Conservation (phyloP, 495 filamentous ascomycete genomes). For the Aspergillus carlsbadensis region DNA sequence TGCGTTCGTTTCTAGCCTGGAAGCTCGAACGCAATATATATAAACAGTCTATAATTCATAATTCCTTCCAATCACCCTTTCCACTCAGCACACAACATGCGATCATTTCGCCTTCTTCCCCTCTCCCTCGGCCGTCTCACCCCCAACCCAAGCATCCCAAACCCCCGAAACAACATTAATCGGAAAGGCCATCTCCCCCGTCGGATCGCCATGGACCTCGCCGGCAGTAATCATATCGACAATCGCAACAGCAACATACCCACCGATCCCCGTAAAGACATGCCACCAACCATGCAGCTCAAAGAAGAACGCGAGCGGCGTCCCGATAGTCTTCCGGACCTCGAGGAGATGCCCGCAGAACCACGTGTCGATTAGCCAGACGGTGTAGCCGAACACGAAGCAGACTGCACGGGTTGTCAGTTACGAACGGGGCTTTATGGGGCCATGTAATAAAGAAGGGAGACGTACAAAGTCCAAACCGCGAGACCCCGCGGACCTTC, state of each 20-base stretch:
- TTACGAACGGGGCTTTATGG: not conserved
- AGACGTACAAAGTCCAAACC: conserved; percentile 28
- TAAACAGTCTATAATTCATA: no score
- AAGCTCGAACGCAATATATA: no score
- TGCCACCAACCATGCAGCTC: conserved; percentile 40
- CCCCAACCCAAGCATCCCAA: not conserved
- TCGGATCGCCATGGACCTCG: conserved; percentile 23
- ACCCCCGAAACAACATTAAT: not conserved
- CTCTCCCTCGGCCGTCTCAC: not conserved
- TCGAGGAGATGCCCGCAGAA: conserved; percentile 19
- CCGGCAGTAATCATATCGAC: conserved; percentile 29
- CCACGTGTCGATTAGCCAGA: conserved; percentile 32
- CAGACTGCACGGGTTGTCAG: conserved; percentile 17
- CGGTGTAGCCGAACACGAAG: conserved; percentile 29
- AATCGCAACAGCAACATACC: conserved; percentile 30
- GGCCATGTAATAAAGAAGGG: no score
- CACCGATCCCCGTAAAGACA: conserved; percentile 33
- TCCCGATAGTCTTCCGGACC: conserved; percentile 19
- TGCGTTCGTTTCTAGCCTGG: not conserved
- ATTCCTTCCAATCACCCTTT: no score
- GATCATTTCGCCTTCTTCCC: not conserved
- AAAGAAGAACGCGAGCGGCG: conserved; percentile 29
- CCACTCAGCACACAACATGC: not conserved
- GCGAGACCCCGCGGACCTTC: conserved; percentile 17
- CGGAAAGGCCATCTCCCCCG: conserved; percentile 2